These are phyloP conservation scores for Penicillium sp. DNA, from an alignment of 2,329 filamentous ascomycete species.

Conservation along the genomic window DNA sequence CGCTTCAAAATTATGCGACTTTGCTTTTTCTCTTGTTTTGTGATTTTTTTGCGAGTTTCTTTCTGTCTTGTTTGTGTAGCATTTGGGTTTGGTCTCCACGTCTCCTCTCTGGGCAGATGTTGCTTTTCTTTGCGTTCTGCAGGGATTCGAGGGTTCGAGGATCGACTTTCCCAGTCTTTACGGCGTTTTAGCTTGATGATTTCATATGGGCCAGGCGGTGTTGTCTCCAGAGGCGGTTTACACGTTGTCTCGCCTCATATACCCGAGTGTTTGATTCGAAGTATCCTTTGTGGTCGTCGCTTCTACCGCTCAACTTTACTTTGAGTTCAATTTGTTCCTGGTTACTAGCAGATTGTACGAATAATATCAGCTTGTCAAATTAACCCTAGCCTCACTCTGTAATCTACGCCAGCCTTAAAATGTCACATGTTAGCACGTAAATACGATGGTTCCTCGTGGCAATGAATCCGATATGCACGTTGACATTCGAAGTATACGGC, in stretches of 20 bases:
- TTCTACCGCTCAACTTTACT: not conserved
- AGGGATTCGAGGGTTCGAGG: constrained; percentile 3
- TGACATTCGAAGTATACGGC: constrained; percentile 2
- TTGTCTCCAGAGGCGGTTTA: constrained; percentile 28
- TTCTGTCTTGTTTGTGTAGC: constrained; percentile 9
- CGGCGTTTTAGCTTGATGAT: constrained; percentile 34
- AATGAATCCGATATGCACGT: not conserved
- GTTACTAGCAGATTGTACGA: not conserved
- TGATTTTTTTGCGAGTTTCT: not conserved
- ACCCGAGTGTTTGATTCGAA: constrained; percentile 31
- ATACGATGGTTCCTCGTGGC: not conserved
- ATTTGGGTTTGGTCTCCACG: constrained; percentile 16
- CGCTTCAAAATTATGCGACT: constrained; percentile 16
- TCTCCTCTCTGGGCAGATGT: constrained; percentile 1
- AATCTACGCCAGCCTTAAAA: not conserved
- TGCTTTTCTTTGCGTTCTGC: constrained; percentile 2
- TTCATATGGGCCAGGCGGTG: constrained; percentile 30
- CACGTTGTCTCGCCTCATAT: constrained; percentile 34
- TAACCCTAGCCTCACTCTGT: not conserved
- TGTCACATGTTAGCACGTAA: not conserved
- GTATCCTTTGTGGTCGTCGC: constrained; percentile 4
- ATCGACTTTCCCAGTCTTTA: constrained; percentile 12
- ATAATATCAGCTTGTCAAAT: not conserved
- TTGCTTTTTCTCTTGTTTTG: constrained; percentile 1
- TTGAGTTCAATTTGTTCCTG: not conserved